A percentile compares a stretch with the other conserved stretches of the same genome.
Conservation (phyloP, 2,329 filamentous ascomycete genomes). For the Dryadomyces sulphureus region DNA sequence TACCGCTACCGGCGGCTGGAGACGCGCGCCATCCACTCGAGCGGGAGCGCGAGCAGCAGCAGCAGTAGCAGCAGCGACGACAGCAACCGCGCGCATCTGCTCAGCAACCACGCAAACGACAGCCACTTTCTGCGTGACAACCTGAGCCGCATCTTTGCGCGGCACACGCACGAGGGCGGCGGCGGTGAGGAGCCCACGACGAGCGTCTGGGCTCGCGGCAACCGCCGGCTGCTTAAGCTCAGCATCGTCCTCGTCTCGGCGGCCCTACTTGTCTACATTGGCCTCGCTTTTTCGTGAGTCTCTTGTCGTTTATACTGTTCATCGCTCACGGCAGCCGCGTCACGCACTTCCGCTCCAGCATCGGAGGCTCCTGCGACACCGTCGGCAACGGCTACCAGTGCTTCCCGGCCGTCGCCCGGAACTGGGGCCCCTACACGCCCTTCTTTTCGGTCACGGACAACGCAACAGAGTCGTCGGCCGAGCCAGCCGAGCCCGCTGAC, state of each 20-base stretch:
- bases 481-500: background rate
- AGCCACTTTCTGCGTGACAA: background rate
- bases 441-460: conserved; percentile 63
- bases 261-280: conserved; percentile 12
- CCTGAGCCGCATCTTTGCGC: background rate
- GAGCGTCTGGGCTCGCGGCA: conserved; percentile 2
- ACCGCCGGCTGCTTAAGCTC: conserved; percentile 11
- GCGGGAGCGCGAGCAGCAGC: no score
- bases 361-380: conserved; percentile 29
- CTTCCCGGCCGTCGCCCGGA: conserved; percentile 42
- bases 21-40: no score
- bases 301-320: background rate
- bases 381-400: conserved; percentile 47
- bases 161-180: background rate
- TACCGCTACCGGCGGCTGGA: conserved; percentile 3
- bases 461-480: background rate
- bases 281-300: conserved; percentile 13
- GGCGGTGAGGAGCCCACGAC: background rate
- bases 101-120: no score
- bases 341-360: background rate
- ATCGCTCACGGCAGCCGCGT: background rate
- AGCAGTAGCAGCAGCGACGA: no score
- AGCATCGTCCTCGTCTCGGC: conserved; percentile 11
- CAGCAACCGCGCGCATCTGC: no score
- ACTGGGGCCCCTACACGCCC: conserved; percentile 81